Evolutionary conservation across 345 rosid species (phyloP).

Genomic region (Brassica incana): DNA sequence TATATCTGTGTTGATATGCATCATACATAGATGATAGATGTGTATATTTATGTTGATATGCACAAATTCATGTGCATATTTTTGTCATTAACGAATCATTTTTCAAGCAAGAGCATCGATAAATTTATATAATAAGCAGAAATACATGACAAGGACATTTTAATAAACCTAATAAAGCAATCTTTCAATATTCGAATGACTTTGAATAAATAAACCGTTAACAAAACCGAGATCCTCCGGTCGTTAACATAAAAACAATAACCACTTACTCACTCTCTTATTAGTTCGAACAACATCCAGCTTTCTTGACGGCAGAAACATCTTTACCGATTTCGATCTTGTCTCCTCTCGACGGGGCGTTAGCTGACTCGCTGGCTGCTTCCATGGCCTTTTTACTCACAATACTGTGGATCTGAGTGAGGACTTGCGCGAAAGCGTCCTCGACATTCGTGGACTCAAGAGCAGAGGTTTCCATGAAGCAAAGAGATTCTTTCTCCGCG

Average conservation of each 20-base stretch:
- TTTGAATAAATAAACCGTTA: conserved; percentile 10
- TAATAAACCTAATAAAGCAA: neutral
- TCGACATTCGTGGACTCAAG: conserved; percentile 55
- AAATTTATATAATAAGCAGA: neutral
- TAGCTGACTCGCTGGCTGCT: conserved; percentile 33
- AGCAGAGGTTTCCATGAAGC: conserved; percentile 62
- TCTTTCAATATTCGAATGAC: conserved; percentile 13
- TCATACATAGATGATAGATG: neutral
- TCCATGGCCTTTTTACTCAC: conserved; percentile 58
- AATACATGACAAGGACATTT: neutral
- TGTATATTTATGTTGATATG: neutral
- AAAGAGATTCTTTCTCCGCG: conserved; percentile 52
- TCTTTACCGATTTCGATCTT: conserved; percentile 45
- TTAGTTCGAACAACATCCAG: conserved; percentile 40
- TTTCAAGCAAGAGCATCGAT: neutral
- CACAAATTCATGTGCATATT: neutral
- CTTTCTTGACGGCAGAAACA: conserved; percentile 46
- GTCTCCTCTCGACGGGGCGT: conserved; percentile 39
- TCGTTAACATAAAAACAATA: conserved; percentile 5
- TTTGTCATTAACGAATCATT: neutral
- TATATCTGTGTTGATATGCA: neutral
- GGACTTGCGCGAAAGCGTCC: conserved; percentile 52
- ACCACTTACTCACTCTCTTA: conserved; percentile 4
- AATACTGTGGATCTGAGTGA: conserved; percentile 50
- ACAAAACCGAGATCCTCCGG: conserved; percentile 32